phyloP scores from a whole-genome alignment of 768 basidiomycete species.

The Cyclocybe aegerita region DNA sequence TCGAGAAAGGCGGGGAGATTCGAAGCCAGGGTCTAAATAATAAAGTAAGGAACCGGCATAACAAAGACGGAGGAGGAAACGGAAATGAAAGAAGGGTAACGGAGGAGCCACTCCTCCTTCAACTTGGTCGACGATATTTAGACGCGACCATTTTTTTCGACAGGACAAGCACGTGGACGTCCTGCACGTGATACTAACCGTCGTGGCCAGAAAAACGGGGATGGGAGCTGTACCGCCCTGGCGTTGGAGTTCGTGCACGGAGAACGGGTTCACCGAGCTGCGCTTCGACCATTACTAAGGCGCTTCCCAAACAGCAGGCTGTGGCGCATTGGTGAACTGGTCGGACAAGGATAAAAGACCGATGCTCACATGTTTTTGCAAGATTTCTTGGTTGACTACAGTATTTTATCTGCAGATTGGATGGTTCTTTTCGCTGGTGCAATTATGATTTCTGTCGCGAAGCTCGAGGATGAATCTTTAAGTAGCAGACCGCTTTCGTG shows the following conservation, averaged over 20 bases:
- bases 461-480: constrained; percentile 3
- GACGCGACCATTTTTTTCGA: constrained; percentile 9
- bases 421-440: background rate
- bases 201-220: background rate
- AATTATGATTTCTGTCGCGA: background rate
- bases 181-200: constrained; percentile 12
- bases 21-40: constrained; percentile 20
- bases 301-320: background rate
- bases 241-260: background rate
- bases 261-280: background rate
- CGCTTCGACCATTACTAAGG: constrained; percentile 5
- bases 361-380: background rate
- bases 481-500: background rate
- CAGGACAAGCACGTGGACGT: constrained; percentile 1
- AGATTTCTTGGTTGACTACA: background rate
- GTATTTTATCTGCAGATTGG: background rate
- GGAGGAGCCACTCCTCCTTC: constrained; percentile 3
- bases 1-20: constrained; percentile 7
- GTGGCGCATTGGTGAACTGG: background rate
- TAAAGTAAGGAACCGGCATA: constrained; percentile 24
- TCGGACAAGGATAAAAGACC: background rate
- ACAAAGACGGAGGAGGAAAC: constrained; percentile 5
- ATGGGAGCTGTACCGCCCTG: background rate
- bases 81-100: background rate
- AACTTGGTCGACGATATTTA: too few relatives aligned